Evolutionary conservation across 2,329 filamentous ascomycete genomes (phyloP).

Genomic region (Aschersonia sp.): DNA sequence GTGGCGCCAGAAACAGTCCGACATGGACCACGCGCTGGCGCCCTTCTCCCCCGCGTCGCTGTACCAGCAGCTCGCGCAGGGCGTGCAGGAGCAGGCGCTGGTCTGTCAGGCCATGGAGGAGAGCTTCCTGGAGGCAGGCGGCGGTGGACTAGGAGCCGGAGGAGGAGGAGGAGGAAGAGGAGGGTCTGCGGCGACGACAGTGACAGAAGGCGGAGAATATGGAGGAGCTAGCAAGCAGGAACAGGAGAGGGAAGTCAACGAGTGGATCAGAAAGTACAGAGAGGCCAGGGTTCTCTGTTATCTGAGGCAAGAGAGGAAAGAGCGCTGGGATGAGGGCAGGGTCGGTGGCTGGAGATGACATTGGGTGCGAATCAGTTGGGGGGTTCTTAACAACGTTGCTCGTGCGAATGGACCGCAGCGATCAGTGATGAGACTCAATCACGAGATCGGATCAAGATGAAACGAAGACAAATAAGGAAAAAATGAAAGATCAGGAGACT

Average conservation of each 20-base stretch:
- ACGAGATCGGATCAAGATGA: too few species aligned
- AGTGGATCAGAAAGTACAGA: conserved; percentile 72
- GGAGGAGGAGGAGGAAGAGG: conserved; percentile 5
- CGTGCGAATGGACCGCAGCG: too few species aligned
- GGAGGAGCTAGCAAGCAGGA: conserved; percentile 21
- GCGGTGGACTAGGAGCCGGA: conserved; percentile 31
- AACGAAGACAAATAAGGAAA: too few species aligned
- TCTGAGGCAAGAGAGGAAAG: conserved; percentile 70
- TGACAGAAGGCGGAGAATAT: too few species aligned
- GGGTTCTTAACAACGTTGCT: too few species aligned
- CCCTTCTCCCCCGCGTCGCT: conserved; percentile 78
- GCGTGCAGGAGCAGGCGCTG: conserved; percentile 67
- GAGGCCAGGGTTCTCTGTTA: conserved; percentile 70
- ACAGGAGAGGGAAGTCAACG: conserved; percentile 66
- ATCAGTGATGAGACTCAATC: too few species aligned
- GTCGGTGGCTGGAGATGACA: conserved; percentile 82
- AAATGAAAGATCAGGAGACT: too few species aligned
- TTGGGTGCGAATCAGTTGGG: not conserved
- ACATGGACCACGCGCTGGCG: conserved; percentile 73
- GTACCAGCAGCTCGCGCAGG: conserved; percentile 66
- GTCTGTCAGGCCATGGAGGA: conserved; percentile 77
- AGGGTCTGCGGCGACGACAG: too few species aligned
- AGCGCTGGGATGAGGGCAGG: conserved; percentile 88
- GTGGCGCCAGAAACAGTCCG: conserved; percentile 76
- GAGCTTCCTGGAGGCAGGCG: conserved; percentile 63